phyloP scores from a whole-genome alignment of 129 eudicot species.

The Artemisia annua region DNA sequence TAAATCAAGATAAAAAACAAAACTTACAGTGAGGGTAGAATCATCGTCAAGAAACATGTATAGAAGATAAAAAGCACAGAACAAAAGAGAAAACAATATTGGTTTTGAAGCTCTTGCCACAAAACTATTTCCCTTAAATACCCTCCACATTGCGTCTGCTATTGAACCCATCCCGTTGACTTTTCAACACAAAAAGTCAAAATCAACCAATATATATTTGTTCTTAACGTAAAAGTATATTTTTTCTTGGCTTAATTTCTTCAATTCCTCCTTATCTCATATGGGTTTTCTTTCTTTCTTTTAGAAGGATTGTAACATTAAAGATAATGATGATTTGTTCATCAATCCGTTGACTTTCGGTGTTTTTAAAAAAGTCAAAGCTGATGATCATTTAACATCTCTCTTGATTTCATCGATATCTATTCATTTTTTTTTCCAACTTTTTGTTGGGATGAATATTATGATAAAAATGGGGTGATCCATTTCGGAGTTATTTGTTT shows the following conservation, averaged over 20 bases:
- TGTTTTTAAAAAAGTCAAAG: neutral
- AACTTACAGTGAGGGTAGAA: conserved; percentile 17
- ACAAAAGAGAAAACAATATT: neutral
- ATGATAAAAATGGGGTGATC: neutral
- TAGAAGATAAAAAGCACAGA: conserved; percentile 8
- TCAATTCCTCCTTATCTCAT: neutral
- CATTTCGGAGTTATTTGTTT: conserved; percentile 8
- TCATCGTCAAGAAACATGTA: conserved; percentile 4
- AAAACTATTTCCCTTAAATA: neutral
- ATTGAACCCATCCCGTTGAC: neutral
- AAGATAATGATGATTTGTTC: neutral
- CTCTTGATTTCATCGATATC: too few relatives aligned
- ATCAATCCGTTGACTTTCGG: neutral
- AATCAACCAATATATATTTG: neutral
- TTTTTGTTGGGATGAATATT: neutral
- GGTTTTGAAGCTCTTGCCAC: conserved; percentile 10
- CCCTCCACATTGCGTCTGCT: neutral
- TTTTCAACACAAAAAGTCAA: neutral
- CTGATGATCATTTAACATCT: neutral
- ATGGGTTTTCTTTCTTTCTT: neutral
- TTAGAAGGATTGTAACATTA: too few relatives aligned
- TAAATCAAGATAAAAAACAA: neutral
- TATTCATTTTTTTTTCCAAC: neutral
- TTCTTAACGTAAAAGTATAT: neutral
- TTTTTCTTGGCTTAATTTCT: neutral